Base-by-base conservation (phyloP, 495 filamentous ascomycete genomes). In the Corynascus novoguineensis region DNA sequence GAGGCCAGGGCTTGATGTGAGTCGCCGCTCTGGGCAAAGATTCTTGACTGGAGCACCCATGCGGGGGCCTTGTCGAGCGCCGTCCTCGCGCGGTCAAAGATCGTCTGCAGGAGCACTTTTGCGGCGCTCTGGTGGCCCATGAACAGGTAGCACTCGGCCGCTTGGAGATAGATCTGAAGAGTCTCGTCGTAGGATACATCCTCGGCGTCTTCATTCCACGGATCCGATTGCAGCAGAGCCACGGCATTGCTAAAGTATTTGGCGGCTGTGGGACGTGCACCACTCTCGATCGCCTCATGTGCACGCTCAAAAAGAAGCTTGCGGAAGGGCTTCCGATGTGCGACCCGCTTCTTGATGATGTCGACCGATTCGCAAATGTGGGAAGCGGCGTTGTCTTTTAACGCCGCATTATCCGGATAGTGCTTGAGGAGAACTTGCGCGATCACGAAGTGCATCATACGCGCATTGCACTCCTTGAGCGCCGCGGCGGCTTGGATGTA, bases 151-250 rank as follows among this genome's bases (percentile, higher is more conserved):
- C 86, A 88, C 67, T 95, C 90, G n/a, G 90, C 87, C 4, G 88
- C 81, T 58, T 86, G 80, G 10, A 85, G 82, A 64, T 86, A 83
- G 14, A 95, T 71, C 50, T 83, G 79, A 44, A 92, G 73, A 0
- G 88, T 93, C 69, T 95, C 90, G n/a, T 89, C 82, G 60, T 95
- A 95, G 53, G 83, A 84, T 1, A 88, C 84, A 66, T 95, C 91
- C n/a, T 78, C 73, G 24, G 68, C 64, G 10, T 73, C 75, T 25
- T 88, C 86, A 55, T 82, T 77, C 91, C 91, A 96, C 1, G 87
- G 85, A 53, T 89, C 71, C 17, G 83, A 73, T 65, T 93, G 89
- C 24, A 96, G 79, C 27, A 96, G 77, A n/a, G 75, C 77, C 47
- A 95, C 80, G 57, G 87, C 88, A 61, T 82, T 79, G 31, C 81